Conservation (phyloP, 2,329 filamentous ascomycete species). For the Clarireedia homoeocarpa region DNA sequence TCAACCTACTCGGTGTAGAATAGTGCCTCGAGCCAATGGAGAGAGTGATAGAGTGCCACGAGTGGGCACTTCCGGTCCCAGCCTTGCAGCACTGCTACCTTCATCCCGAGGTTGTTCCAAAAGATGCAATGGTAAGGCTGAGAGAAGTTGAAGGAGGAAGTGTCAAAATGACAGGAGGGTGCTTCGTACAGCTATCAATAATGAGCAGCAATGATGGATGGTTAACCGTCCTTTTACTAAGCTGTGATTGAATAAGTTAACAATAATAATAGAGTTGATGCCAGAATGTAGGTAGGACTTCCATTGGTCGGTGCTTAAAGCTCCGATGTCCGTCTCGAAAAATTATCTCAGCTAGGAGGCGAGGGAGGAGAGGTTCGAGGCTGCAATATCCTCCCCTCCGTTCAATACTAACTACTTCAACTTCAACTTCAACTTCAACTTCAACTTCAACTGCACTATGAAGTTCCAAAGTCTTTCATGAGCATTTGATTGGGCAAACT, state of each 20-base stretch:
- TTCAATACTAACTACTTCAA: too few species aligned
- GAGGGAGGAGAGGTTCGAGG: neutral
- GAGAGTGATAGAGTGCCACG: neutral
- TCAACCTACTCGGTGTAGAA: constrained; percentile 1
- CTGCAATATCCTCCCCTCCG: neutral
- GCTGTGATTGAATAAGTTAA: too few species aligned
- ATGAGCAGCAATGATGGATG: too few species aligned
- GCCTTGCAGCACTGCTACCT: neutral
- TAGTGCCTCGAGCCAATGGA: neutral
- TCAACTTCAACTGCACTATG: neutral
- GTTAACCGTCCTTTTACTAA: too few species aligned
- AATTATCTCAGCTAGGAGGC: neutral
- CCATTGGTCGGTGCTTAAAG: neutral
- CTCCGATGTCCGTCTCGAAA: constrained; percentile 5
- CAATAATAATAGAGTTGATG: too few species aligned
- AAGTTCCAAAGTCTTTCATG: too few species aligned
- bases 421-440: neutral
- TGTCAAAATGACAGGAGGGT: too few species aligned
- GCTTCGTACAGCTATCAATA: too few species aligned
- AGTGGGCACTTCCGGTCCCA: neutral
- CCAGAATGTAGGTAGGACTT: neutral
- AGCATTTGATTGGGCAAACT: neutral
- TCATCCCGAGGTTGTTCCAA: too few species aligned
- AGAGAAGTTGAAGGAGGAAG: too few species aligned
- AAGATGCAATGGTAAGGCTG: too few species aligned